Percentiles rank a stretch among this genome's conserved stretches.
Evolutionary conservation across 2,329 filamentous ascomycete genomes (phyloP).

Genomic region (Lachnellula occidentalis): DNA sequence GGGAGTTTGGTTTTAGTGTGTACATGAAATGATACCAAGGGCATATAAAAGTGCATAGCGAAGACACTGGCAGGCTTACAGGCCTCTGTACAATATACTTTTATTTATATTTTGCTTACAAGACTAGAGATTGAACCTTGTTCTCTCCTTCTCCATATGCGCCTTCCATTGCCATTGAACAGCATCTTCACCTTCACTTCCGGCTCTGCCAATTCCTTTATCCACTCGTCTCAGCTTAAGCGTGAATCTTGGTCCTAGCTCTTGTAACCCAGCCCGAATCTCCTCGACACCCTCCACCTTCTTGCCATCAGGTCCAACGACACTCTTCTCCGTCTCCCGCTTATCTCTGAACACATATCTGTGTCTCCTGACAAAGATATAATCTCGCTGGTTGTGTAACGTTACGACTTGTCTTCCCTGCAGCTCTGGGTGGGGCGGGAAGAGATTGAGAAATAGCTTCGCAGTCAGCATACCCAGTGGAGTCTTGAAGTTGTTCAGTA

Average conservation of each 20-base stretch:
- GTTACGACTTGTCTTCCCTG: conserved; percentile 86
- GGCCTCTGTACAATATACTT: background rate
- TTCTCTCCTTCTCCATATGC: conserved; percentile 88
- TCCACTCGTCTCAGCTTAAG: conserved; percentile 88
- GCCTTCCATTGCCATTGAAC: conserved; percentile 91
- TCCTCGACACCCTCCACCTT: conserved; percentile 79
- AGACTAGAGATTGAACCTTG: conserved; percentile 80
- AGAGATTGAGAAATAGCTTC: conserved; percentile 73
- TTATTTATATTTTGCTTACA: background rate
- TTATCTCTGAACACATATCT: conserved; percentile 92
- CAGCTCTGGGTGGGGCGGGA: conserved; percentile 77
- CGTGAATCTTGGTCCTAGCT: conserved; percentile 78
- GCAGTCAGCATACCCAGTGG: conserved; percentile 85
- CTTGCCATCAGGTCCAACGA: conserved; percentile 75
- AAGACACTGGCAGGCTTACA: no score
- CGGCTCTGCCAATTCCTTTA: conserved; percentile 71
- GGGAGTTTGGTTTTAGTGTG: background rate
- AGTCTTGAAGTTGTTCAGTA: conserved; percentile 93
- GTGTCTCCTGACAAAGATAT: conserved; percentile 87
- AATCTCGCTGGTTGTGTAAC: conserved; percentile 91
- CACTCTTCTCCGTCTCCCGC: conserved; percentile 77
- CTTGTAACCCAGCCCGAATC: conserved; percentile 82
- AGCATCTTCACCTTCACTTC: conserved; percentile 46
- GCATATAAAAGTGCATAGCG: no score
- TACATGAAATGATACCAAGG: background rate